These are phyloP conservation scores for Iris pallida DNA, from an alignment of 116 monocot species.

Conservation along the genomic window DNA sequence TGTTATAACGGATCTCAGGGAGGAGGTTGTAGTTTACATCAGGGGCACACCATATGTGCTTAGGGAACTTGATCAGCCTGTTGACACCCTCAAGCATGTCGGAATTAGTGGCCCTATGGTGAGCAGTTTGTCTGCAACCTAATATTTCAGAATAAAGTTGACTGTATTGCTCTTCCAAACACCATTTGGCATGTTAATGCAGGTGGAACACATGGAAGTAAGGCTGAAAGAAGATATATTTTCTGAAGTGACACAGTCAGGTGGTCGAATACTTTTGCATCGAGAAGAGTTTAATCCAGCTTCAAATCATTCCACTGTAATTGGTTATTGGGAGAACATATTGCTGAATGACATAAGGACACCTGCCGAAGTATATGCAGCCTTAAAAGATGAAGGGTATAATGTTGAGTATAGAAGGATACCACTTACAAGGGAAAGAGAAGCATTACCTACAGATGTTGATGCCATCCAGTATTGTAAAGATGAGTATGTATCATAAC, in stretches of 20 bases:
- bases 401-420: conserved; percentile 68
- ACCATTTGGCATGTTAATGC: conserved; percentile 18
- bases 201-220: conserved; percentile 90
- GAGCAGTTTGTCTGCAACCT: conserved; percentile 7
- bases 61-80: conserved; percentile 87
- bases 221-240: conserved; percentile 92
- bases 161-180: background rate
- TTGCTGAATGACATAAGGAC: conserved; percentile 57
- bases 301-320: conserved; percentile 47
- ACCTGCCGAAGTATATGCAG: conserved; percentile 71
- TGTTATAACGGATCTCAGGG: conserved; percentile 80
- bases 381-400: conserved; percentile 61
- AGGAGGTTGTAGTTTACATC: conserved; percentile 96
- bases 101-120: conserved; percentile 90
- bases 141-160: background rate
- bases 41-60: conserved; percentile 91
- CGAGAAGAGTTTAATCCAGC: conserved; percentile 59
- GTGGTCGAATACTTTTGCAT: conserved; percentile 78
- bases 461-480: conserved; percentile 80
- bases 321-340: conserved; percentile 85
- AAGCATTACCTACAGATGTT: conserved; percentile 75
- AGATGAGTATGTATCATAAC: conserved; percentile 84
- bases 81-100: conserved; percentile 94
- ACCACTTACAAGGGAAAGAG: conserved; percentile 90
- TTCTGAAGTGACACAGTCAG: conserved; percentile 64